A percentile compares a stretch with the other conserved stretches of the same genome.
phyloP scores from a whole-genome alignment of 176 grass and related monocot species.

The Microstegium vimineum region DNA sequence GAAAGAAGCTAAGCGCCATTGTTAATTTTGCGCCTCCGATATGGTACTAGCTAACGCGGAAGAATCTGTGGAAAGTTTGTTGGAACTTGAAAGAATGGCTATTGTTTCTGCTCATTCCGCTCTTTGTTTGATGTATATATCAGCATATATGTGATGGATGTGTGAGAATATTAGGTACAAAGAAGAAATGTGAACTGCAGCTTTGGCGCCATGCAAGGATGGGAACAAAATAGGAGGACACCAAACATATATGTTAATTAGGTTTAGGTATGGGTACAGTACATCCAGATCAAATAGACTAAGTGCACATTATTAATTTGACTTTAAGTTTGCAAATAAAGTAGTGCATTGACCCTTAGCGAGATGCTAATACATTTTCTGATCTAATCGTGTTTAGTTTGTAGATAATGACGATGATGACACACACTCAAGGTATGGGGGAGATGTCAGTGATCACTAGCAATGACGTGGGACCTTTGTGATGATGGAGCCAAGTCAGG shows the following conservation, averaged over 20 bases:
- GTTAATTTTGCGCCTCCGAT: background rate
- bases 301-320: constrained; percentile 13
- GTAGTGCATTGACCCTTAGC: constrained; percentile 29
- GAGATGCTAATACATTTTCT: background rate
- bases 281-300: background rate
- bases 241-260: background rate
- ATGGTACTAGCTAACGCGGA: constrained; percentile 30
- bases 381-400: constrained; percentile 18
- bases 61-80: constrained; percentile 35
- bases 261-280: constrained; percentile 38
- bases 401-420: constrained; percentile 34
- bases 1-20: background rate
- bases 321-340: constrained; percentile 3
- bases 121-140: background rate
- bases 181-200: constrained; percentile 19
- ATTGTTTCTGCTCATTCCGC: background rate
- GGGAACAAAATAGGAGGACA: constrained; percentile 27
- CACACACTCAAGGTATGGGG: constrained; percentile 37
- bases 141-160: constrained; percentile 16
- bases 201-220: constrained; percentile 31
- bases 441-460: constrained; percentile 27
- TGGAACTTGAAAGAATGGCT: constrained; percentile 6
- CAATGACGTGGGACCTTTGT: background rate
- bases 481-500: constrained; percentile 16
- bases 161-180: constrained; percentile 49